Conservation (phyloP, 129 eudicot genomes). For the Pulicaria dysenterica region DNA sequence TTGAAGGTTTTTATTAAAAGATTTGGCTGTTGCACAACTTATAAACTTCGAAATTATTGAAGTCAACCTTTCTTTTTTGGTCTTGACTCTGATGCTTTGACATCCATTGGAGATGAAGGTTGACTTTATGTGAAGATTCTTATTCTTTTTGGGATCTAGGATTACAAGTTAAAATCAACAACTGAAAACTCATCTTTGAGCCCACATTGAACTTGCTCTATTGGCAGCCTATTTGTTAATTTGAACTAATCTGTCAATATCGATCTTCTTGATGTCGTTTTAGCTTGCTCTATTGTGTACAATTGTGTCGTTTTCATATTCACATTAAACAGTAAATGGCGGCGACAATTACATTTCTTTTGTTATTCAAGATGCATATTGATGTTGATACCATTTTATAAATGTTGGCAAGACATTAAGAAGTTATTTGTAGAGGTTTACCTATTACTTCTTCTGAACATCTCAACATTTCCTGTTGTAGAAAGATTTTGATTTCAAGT, state of each 20-base stretch:
- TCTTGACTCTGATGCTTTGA: constrained; percentile 10
- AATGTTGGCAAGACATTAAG: constrained; percentile 1
- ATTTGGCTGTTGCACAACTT: constrained; percentile 5
- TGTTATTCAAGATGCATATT: neutral
- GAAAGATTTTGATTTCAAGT: constrained; percentile 9
- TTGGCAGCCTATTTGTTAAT: neutral
- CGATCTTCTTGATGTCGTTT: constrained; percentile 12
- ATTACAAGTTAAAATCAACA: constrained; percentile 2
- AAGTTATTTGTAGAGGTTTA: neutral
- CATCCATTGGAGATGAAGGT: constrained; percentile 28
- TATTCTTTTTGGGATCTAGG: neutral
- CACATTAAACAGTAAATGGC: constrained; percentile 24
- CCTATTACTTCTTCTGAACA: neutral
- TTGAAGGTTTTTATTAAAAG: neutral
- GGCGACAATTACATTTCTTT: constrained; percentile 7
- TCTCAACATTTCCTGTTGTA: neutral
- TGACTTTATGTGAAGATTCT: constrained; percentile 26
- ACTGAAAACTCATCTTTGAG: constrained; percentile 9
- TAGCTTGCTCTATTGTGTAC: constrained; percentile 25
- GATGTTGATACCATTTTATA: constrained; percentile 21
- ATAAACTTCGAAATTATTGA: neutral
- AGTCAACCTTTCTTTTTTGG: constrained; percentile 7
- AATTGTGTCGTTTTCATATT: constrained; percentile 30
- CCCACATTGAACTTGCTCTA: neutral
- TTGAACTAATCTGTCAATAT: constrained; percentile 10